phyloP scores from a whole-genome alignment of 805 yeast species.

The Candida quercuum region DNA sequence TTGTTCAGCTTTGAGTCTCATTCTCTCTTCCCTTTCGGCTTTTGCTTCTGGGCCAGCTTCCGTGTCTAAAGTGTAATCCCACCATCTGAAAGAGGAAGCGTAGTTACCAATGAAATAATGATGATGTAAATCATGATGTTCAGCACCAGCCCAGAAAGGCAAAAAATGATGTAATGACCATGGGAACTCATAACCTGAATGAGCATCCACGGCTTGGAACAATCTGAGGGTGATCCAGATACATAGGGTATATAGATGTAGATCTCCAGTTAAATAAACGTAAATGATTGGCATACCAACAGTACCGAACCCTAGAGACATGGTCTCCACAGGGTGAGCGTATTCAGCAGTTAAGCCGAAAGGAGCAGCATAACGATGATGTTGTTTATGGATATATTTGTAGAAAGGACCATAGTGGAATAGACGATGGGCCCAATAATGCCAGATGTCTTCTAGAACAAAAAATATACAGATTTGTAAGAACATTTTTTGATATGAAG shows the following conservation, averaged over 20 bases:
- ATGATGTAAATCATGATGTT: constrained; percentile 96
- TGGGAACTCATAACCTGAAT: constrained; percentile 97
- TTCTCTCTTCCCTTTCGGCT: constrained; percentile 61
- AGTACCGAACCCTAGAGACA: constrained; percentile 89
- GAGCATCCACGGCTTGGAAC: constrained; percentile 96
- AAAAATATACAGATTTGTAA: constrained; percentile 74
- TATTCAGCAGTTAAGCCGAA: constrained; percentile 96
- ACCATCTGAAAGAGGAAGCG: constrained; percentile 93
- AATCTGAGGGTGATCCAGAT: constrained; percentile 84
- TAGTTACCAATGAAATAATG: constrained; percentile 94
- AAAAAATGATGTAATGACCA: constrained; percentile 88
- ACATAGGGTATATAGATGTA: constrained; percentile 87
- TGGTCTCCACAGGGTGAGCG: constrained; percentile 94
- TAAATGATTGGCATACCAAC: constrained; percentile 90
- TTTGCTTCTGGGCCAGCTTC: constrained; percentile 84
- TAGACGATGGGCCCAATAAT: constrained; percentile 89
- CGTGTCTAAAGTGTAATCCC: constrained; percentile 87
- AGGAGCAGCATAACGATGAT: constrained; percentile 97
- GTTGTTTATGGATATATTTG: constrained; percentile 94
- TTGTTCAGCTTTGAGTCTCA: constrained; percentile 31
- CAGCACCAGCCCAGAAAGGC: constrained; percentile 98
- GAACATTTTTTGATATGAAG: constrained; percentile 50
- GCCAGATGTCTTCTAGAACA: constrained; percentile 91
- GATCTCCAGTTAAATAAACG: constrained; percentile 66
- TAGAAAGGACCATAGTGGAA: constrained; percentile 87